Percentiles rank a stretch among this genome's conserved stretches.
These are phyloP conservation scores for Hypoxylon subgilvum DNA, from an alignment of 495 filamentous ascomycete species.

Conservation along the genomic window DNA sequence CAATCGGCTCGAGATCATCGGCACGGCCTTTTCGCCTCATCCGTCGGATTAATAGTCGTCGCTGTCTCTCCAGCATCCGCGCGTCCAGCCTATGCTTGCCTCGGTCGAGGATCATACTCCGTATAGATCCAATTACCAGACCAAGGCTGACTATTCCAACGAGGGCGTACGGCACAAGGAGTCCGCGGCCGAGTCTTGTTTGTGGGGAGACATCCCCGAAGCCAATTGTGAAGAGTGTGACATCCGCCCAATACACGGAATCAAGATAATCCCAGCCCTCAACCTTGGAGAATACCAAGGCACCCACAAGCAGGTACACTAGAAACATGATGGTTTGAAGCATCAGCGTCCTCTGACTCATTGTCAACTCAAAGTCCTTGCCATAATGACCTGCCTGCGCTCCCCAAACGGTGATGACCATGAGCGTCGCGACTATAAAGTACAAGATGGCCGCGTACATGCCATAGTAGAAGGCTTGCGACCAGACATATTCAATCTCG, in stretches of 20 bases:
- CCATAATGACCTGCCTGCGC: constrained; percentile 67
- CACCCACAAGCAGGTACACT: constrained; percentile 75
- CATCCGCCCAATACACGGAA: constrained; percentile 81
- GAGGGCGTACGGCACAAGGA: constrained; percentile 81
- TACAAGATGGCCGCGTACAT: constrained; percentile 78
- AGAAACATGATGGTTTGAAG: constrained; percentile 82
- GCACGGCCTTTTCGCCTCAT: constrained; percentile 57
- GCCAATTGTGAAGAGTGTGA: constrained; percentile 84
- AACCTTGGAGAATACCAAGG: constrained; percentile 70
- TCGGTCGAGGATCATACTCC: constrained; percentile 77
- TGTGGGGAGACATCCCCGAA: constrained; percentile 71
- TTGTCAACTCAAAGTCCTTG: constrained; percentile 73
- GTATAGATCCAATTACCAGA: constrained; percentile 83
- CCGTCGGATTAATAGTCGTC: constrained; percentile 59
- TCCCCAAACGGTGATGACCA: constrained; percentile 72
- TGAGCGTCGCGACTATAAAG: constrained; percentile 72
- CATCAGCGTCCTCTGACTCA: constrained; percentile 82
- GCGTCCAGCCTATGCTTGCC: constrained; percentile 73
- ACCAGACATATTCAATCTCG: constrained; percentile 61
- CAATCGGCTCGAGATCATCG: constrained; percentile 58
- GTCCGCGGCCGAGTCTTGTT: constrained; percentile 61
- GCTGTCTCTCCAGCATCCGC: constrained; percentile 72
- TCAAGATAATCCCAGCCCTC: constrained; percentile 83
- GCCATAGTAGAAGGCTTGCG: constrained; percentile 83
- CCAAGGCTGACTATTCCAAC: constrained; percentile 82